phyloP scores from a whole-genome alignment of 495 filamentous ascomycete genomes.

The Wilcoxina mikolae region DNA sequence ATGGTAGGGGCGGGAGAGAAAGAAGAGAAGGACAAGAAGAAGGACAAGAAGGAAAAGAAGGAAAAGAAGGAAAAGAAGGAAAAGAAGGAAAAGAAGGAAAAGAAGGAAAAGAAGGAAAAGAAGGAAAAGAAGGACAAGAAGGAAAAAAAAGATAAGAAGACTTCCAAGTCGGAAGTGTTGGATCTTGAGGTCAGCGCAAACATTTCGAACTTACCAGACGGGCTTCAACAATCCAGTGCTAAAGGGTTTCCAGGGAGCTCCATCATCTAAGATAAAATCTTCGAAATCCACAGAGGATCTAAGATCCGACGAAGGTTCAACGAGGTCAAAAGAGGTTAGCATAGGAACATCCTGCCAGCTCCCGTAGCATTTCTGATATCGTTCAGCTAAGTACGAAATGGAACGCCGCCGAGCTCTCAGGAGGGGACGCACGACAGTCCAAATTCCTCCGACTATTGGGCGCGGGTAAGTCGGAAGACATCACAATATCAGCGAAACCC shows the following conservation, averaged over 20 bases:
- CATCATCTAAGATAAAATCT: background rate
- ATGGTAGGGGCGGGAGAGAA: slow-evolving; percentile 18
- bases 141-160: slow-evolving; percentile 4
- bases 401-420: slow-evolving; percentile 39
- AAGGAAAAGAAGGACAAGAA: slow-evolving; percentile 15
- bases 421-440: slow-evolving; percentile 36
- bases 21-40: slow-evolving; percentile 27
- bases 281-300: slow-evolving; percentile 8
- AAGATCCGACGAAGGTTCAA: slow-evolving; percentile 16
- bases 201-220: background rate
- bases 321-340: slow-evolving; percentile 4
- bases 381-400: slow-evolving; percentile 33
- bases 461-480: slow-evolving; percentile 25
- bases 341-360: slow-evolving; percentile 4
- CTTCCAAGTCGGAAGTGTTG: background rate
- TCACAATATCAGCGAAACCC: background rate
- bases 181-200: slow-evolving; percentile 8
- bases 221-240: background rate
- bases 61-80: slow-evolving; percentile 19
- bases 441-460: slow-evolving; percentile 47
- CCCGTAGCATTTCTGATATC: background rate
- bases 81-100: slow-evolving; percentile 12
- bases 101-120: slow-evolving; percentile 13
- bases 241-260: slow-evolving; percentile 1
- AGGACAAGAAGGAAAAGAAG: slow-evolving; percentile 27